Evolutionary conservation across 75 land plant genomes (phyloP).

Genomic region (Isoetes taiwanensis): DNA sequence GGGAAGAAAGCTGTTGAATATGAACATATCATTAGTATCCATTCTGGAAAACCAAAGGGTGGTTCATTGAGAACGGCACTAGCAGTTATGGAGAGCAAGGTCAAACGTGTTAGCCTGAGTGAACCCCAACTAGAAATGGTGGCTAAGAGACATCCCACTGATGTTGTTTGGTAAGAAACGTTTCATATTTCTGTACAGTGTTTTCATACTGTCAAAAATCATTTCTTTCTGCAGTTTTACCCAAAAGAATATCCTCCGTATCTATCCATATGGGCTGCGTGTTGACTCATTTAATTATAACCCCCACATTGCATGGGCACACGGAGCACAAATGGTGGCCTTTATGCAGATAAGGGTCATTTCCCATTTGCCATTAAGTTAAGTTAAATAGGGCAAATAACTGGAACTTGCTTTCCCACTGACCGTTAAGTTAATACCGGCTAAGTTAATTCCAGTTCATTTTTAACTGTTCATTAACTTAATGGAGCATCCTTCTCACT

Average conservation of each 20-base stretch:
- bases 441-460: too few species aligned
- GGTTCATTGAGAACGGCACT: slow-evolving; percentile 18
- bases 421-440: too few species aligned
- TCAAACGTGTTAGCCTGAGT: slow-evolving; percentile 54
- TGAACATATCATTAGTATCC: slow-evolving; percentile 49
- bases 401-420: too few species aligned
- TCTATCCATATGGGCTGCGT: slow-evolving; percentile 55
- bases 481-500: too few species aligned
- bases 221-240: too few species aligned
- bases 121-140: slow-evolving; percentile 44
- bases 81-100: slow-evolving; percentile 23
- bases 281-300: slow-evolving; percentile 61
- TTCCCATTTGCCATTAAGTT: too few species aligned
- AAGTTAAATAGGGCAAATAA: too few species aligned
- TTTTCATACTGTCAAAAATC: too few species aligned
- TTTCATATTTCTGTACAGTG: too few species aligned
- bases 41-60: slow-evolving; percentile 41
- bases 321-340: slow-evolving; percentile 90
- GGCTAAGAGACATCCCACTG: slow-evolving; percentile 14
- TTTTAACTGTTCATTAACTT: too few species aligned
- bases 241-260: slow-evolving; percentile 36
- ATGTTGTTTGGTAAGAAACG: slow-evolving; percentile 32
- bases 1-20: slow-evolving; percentile 33
- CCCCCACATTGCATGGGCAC: slow-evolving; percentile 50
- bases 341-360: slow-evolving; percentile 80